These are phyloP conservation scores for Elaeis oleifera DNA, from an alignment of 202 grass and related monocot genomes.

Conservation along the genomic window DNA sequence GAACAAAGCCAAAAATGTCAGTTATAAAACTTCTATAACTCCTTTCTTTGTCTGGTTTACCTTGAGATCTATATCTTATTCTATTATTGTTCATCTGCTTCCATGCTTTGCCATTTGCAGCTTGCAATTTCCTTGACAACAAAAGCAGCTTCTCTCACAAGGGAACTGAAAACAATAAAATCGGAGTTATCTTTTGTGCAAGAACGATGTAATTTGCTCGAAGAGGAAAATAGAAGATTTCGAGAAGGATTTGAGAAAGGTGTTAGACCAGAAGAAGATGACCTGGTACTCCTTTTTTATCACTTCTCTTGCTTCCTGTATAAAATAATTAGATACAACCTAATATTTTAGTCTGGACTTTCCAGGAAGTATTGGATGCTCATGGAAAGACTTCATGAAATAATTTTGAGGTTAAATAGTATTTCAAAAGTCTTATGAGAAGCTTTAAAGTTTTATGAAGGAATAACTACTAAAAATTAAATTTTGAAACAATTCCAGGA, in stretches of 20 bases:
- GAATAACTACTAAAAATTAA: no score
- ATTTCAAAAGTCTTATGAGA: no score
- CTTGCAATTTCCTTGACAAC: conserved; percentile 73
- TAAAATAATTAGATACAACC: no score
- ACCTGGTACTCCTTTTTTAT: conserved; percentile 48
- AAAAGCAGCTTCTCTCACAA: conserved; percentile 55
- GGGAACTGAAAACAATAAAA: conserved; percentile 81
- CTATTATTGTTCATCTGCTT: neutral
- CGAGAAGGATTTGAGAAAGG: conserved; percentile 45
- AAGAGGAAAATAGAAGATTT: conserved; percentile 81
- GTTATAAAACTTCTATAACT: neutral
- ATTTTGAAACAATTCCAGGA: no score
- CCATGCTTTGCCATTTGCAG: conserved; percentile 26
- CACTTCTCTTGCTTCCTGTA: no score
- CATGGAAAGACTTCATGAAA: no score
- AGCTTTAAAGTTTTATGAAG: no score
- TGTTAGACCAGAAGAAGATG: conserved; percentile 61
- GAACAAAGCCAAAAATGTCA: conserved; percentile 68
- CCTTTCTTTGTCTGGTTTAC: no score
- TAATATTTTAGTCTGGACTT: no score
- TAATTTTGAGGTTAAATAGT: no score
- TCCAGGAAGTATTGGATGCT: no score
- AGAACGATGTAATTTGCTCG: conserved; percentile 65
- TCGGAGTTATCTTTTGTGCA: conserved; percentile 79
- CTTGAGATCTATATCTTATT: no score